Conservation (phyloP, 768 basidiomycete genomes). For the Mycena alexandri region DNA sequence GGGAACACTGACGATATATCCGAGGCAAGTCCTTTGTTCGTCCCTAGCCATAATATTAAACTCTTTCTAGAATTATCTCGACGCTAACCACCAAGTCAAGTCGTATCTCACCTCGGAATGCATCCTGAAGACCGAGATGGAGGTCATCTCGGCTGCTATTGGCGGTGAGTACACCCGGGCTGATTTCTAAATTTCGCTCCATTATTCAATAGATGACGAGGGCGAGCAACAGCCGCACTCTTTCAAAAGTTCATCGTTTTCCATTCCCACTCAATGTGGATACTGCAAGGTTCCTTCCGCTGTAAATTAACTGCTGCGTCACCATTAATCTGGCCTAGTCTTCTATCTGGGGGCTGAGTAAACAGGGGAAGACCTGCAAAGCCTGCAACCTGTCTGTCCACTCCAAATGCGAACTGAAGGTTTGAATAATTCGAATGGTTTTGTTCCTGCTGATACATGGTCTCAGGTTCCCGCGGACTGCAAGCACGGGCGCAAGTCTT, state of each 20-base stretch:
- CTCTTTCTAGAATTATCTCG: conserved; percentile 67
- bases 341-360: conserved; percentile 89
- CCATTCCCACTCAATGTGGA: conserved; percentile 84
- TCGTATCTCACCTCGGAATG: conserved; percentile 67
- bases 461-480: conserved; percentile 83
- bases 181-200: neutral
- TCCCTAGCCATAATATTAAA: conserved; percentile 30
- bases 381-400: conserved; percentile 85
- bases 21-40: conserved; percentile 59
- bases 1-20: conserved; percentile 71
- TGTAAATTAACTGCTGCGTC: conserved; percentile 14
- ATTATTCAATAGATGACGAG: conserved; percentile 69
- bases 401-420: conserved; percentile 89
- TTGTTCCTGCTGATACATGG: conserved; percentile 14
- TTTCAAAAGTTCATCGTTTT: conserved; percentile 89
- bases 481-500: conserved; percentile 45
- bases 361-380: conserved; percentile 89
- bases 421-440: conserved; percentile 41
- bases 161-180: conserved; percentile 61
- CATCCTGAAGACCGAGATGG: conserved; percentile 74
- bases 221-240: conserved; percentile 78
- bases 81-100: conserved; percentile 70
- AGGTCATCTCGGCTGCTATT: conserved; percentile 69
- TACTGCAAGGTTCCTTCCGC: conserved; percentile 75
- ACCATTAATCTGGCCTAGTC: conserved; percentile 56